Evolutionary conservation across 1,284 basidiomycete species (phyloP), one percentile per base, ranked within the genome.

Genomic region (Leccinum insolens): DNA sequence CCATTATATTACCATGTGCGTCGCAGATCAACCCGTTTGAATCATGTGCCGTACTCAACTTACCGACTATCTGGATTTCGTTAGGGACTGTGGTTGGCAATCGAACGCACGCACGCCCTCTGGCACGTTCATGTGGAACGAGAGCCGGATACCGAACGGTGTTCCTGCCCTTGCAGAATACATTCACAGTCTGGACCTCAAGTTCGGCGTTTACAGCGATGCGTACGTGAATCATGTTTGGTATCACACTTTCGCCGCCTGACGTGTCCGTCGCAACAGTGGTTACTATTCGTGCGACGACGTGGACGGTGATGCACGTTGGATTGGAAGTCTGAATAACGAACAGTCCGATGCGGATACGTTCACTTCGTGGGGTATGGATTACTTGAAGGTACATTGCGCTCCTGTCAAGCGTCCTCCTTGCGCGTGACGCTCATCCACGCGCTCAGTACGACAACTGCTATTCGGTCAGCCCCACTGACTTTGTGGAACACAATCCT

Each of bases 61-160:
- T 28, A 34, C 25, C 2, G 11, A 52, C 15, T 31, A 28, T 25
- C 17, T 37, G 17, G 58, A 46, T 6, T 15, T 6, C 3, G 1
- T 9, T 20, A 70, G 69, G 52, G 70, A 70, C 46, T 70, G 70
- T 49, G 70, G 70, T 20, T 70, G 70, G 70, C 69, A 71, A 41
- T 44, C 64, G 2, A 57, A 55, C 12, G 2, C 34, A n/a, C 70
- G 70, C 28, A 39, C 69, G 6, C 14, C 62, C 8, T 62, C 62
- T 2, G 69, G 64, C 4, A 39, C 3, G 41, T 49, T 71, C 62
- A 65, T 20, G 31, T 71, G 70, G 70, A 46, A 70, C 3, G 2
- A 37, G 15, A 65, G 41, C 12, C 63, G 59, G 41, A 64, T 70
- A 14, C 66, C 69, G 4, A 65, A 69, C 52, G 69, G 69, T 14